These are phyloP conservation scores for Phytopythium kandeliae DNA, from an alignment of 352 stramenopile species.

Conservation along the genomic window DNA sequence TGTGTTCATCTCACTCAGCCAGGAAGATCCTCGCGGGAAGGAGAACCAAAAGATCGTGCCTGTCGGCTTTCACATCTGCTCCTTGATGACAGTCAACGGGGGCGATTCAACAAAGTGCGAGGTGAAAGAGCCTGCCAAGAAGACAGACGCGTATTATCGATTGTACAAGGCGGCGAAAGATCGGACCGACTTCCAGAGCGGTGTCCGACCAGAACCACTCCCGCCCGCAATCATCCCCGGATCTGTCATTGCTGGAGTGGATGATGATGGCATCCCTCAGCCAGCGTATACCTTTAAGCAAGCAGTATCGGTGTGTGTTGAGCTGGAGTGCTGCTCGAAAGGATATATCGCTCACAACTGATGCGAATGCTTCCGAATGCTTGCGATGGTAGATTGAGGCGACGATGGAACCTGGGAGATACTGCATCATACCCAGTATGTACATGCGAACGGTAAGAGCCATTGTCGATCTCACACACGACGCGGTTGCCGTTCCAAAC, in stretches of 20 bases:
- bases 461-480: not conserved
- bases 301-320: conserved; percentile 49
- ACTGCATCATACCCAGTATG: conserved; percentile 85
- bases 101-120: conserved; percentile 42
- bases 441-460: conserved; percentile 74
- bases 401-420: conserved; percentile 63
- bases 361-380: not conserved
- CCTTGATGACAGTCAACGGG: conserved; percentile 22
- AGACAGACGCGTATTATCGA: conserved; percentile 61
- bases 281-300: conserved; percentile 82
- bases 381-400: conserved; percentile 41
- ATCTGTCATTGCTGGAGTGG: conserved; percentile 50
- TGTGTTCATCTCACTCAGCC: conserved; percentile 73
- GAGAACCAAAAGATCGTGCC: conserved; percentile 69
- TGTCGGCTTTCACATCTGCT: conserved; percentile 80
- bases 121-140: conserved; percentile 55
- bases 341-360: not conserved
- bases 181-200: conserved; percentile 50
- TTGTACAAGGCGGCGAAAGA: conserved; percentile 57
- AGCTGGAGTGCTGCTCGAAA: not conserved
- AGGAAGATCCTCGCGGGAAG: conserved; percentile 75
- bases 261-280: conserved; percentile 66
- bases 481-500: too few species aligned
- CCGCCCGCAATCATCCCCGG: conserved; percentile 76
- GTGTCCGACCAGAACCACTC: conserved; percentile 35